These are phyloP conservation scores for Lichtheimia corymbifera DNA, from an alignment of 371 early-diverging fungal species.

Conservation along the genomic window DNA sequence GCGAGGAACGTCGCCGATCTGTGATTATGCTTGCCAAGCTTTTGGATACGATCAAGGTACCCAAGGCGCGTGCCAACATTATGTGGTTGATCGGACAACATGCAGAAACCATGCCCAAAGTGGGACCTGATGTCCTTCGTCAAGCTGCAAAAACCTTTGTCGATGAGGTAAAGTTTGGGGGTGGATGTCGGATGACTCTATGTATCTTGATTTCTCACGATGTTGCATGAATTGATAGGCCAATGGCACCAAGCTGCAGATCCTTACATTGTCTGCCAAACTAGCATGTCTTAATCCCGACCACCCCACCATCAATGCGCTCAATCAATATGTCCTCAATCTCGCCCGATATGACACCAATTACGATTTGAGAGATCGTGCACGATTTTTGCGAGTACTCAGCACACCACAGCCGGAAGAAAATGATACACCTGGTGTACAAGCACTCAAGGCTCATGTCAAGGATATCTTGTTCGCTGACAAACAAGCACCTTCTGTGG, in stretches of 20 bases:
- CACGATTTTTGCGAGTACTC: conserved; percentile 77
- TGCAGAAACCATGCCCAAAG: conserved; percentile 50
- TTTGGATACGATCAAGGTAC: conserved; percentile 67
- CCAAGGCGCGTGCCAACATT: conserved; percentile 73
- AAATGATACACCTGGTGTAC: conserved; percentile 38
- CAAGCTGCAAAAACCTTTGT: conserved; percentile 72
- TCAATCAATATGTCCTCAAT: conserved; percentile 77
- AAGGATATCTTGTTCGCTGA: conserved; percentile 54
- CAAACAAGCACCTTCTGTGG: conserved; percentile 51
- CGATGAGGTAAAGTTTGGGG: conserved; percentile 56
- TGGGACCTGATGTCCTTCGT: conserved; percentile 86
- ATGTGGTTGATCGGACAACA: conserved; percentile 88
- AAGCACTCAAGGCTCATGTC: conserved; percentile 43
- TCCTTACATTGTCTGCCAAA: conserved; percentile 79
- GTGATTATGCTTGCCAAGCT: conserved; percentile 68
- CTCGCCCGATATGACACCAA: conserved; percentile 87
- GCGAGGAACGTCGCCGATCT: conserved; percentile 52
- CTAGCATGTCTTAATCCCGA: conserved; percentile 55
- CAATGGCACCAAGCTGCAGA: conserved; percentile 74
- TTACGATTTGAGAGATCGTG: conserved; percentile 91
- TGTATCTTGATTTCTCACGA: neutral
- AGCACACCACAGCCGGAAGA: conserved; percentile 47
- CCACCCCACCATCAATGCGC: conserved; percentile 44
- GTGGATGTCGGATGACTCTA: neutral
- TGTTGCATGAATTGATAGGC: conserved; percentile 33